phyloP scores from a whole-genome alignment of 768 basidiomycete species.

The Suillus plorans region DNA sequence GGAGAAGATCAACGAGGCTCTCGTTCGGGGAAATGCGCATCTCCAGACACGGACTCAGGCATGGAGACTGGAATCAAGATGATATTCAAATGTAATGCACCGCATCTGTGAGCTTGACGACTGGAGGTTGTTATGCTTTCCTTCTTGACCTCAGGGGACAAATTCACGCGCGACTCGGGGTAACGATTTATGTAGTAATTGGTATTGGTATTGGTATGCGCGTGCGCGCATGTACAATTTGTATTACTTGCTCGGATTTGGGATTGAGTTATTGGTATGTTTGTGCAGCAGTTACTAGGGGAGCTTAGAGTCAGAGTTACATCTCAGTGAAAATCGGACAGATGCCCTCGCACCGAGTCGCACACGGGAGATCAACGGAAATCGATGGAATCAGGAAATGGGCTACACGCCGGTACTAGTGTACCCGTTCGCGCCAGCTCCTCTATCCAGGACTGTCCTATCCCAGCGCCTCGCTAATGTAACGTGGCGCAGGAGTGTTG shows the following conservation, averaged over 20 bases:
- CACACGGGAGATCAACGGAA: too few species aligned
- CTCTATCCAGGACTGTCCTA: too few species aligned
- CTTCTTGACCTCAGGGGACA: neutral
- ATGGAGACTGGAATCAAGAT: neutral
- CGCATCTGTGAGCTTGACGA: neutral
- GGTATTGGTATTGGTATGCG: neutral
- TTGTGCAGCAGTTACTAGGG: neutral
- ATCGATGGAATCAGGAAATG: too few species aligned
- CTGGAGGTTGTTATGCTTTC: neutral
- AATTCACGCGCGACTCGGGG: neutral
- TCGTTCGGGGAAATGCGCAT: constrained; percentile 8
- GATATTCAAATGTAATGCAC: neutral
- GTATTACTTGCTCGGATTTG: neutral
- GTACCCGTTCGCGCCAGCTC: too few species aligned
- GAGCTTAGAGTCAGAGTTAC: too few species aligned
- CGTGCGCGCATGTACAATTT: neutral
- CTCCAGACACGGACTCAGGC: neutral
- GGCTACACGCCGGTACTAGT: too few species aligned
- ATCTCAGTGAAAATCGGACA: too few species aligned
- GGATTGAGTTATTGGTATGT: neutral
- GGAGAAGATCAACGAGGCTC: constrained; percentile 38
- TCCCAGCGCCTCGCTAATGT: too few species aligned
- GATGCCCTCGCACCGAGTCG: too few species aligned
- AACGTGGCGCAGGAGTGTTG: too few species aligned
- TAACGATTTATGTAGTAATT: neutral